These are phyloP conservation scores for Diaporthe amygdali DNA, from an alignment of 2,329 filamentous ascomycete genomes.

Conservation along the genomic window DNA sequence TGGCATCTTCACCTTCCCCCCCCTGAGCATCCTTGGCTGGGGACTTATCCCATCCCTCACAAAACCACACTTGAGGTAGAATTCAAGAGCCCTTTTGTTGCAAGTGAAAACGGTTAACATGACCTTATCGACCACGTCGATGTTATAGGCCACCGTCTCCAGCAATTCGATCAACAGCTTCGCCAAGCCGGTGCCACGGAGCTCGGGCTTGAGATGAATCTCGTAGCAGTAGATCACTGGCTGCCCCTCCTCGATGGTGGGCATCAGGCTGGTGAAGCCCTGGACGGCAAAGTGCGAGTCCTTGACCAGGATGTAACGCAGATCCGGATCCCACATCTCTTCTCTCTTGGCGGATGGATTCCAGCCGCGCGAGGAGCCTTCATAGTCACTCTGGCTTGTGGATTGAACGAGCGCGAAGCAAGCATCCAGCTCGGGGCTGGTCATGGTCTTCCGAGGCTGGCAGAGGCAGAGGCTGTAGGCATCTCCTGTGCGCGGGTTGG, in stretches of 20 bases:
- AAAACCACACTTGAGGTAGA: slow-evolving; percentile 69
- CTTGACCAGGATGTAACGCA: slow-evolving; percentile 72
- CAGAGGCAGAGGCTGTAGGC: slow-evolving; percentile 51
- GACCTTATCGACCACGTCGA: slow-evolving; percentile 63
- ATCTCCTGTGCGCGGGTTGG: slow-evolving; percentile 49
- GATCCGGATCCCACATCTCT: slow-evolving; percentile 72
- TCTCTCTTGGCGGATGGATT: slow-evolving; percentile 61
- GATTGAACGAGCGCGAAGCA: slow-evolving; percentile 64
- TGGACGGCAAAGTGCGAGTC: slow-evolving; percentile 39
- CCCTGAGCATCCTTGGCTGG: slow-evolving; percentile 54
- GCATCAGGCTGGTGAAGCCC: slow-evolving; percentile 72
- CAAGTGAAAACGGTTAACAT: slow-evolving; percentile 77
- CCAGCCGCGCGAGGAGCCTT: slow-evolving; percentile 67
- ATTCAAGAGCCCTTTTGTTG: slow-evolving; percentile 61
- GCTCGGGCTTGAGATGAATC: slow-evolving; percentile 66
- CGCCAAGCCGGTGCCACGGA: slow-evolving; percentile 70
- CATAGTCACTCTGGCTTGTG: slow-evolving; percentile 71
- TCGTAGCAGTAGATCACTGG: slow-evolving; percentile 81
- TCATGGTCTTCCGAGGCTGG: slow-evolving; percentile 35
- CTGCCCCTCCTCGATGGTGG: slow-evolving; percentile 69
- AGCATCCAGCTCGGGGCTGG: slow-evolving; percentile 52
- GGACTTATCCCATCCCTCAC: slow-evolving; percentile 61
- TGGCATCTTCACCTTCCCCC: slow-evolving; percentile 56
- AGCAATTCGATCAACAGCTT: slow-evolving; percentile 62
- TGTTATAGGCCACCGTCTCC: slow-evolving; percentile 56